A percentile compares a stretch with the other conserved stretches of the same genome.
These are phyloP conservation scores for Quercus variabilis DNA, from an alignment of 306 rosid genomes.

Conservation along the genomic window DNA sequence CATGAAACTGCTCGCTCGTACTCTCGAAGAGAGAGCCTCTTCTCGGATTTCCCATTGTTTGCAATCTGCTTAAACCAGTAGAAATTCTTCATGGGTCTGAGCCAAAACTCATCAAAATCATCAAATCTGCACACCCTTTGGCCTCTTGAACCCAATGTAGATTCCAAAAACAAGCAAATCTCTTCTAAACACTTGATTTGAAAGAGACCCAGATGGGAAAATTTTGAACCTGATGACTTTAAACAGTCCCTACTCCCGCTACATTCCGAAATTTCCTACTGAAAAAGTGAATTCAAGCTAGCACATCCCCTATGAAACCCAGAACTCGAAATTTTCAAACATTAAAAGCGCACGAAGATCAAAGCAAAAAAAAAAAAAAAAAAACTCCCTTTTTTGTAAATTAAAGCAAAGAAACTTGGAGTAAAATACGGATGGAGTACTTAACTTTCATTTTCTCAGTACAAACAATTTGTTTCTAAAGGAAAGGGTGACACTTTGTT, in stretches of 20 bases:
- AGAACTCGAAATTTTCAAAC: neutral
- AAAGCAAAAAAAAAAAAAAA: neutral
- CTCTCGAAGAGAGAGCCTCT: conserved; percentile 73
- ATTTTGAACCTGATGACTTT: conserved; percentile 9
- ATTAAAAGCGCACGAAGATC: neutral
- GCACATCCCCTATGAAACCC: neutral
- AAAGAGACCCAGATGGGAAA: conserved; percentile 18
- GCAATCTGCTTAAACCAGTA: conserved; percentile 54
- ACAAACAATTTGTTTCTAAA: neutral
- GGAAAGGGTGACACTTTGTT: neutral
- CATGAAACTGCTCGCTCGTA: conserved; percentile 89
- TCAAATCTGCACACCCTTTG: conserved; percentile 22
- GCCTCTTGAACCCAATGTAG: conserved; percentile 19
- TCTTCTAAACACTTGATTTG: conserved; percentile 14
- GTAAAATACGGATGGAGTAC: neutral
- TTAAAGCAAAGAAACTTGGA: neutral
- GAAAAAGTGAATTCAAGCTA: neutral
- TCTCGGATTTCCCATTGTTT: conserved; percentile 44
- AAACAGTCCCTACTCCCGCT: conserved; percentile 25
- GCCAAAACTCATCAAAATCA: conserved; percentile 36
- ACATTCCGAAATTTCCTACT: conserved; percentile 35
- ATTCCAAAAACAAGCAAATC: conserved; percentile 19
- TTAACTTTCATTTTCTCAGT: neutral
- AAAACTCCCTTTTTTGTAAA: neutral
- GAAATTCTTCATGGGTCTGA: conserved; percentile 56